Evolutionary conservation across 2,329 filamentous ascomycete genomes (phyloP), one percentile per base, ranked within the genome.

Genomic region (Shiraia bambusicola): DNA sequence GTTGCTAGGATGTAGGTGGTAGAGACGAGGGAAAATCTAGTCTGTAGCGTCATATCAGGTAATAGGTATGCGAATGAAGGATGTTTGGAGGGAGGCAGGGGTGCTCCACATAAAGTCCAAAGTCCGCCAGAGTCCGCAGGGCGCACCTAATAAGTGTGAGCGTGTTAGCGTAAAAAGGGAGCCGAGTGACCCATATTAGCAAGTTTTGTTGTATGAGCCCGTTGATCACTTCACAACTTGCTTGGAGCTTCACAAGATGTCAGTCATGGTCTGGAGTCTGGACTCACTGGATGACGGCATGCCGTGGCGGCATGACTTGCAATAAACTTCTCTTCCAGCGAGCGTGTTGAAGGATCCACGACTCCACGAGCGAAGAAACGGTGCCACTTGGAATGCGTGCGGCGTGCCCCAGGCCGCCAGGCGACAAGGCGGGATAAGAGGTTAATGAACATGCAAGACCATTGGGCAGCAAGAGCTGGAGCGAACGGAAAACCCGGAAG

Each of bases 401-500:
- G n/a, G n/a, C n/a, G n/a, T n/a, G n/a, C n/a, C n/a, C n/a, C n/a
- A n/a, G n/a, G n/a, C n/a, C n/a, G 46, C 37, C 40, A 40, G 40
- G 45, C 37, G 32, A 17, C 6, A 19, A 30, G 37, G 37, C 37
- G 8, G 19, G 22, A 40, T 9, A 25, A 19, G 33, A n/a, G 15
- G 24, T 26, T 11, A 25, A 28, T n/a, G 6, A 28, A 13, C 10
- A 9, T 14, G 40, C 37, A 39, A 31, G 40, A 35, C 42, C 30
- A 45, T 51, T 42, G 44, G 49, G 45, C 47, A 47, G 40, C 44
- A 38, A 43, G 32, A 37, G 39, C 40, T 34, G 44, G 37, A 45
- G 42, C 41, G 40, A 47, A 45, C 53, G 49, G 54, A 39, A 54
- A 49, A 39, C 34, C 34, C 49, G 49, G 50, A 45, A 47, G 42